Conservation (phyloP, 169 alveolate genomes). For the Plasmodium cynomolgi region DNA sequence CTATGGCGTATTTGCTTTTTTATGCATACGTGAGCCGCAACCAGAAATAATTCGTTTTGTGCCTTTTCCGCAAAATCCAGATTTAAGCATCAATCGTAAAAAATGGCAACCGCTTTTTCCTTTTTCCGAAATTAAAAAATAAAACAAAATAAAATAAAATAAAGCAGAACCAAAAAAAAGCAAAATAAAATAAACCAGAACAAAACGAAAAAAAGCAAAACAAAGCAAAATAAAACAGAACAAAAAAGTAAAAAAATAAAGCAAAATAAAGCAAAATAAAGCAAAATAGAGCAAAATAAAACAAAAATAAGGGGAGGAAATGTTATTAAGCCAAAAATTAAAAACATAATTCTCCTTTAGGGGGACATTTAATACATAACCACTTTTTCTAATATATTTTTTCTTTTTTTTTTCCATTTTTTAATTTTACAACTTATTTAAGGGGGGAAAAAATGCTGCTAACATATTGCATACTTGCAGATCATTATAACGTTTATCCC, state of each 20-base stretch:
- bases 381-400: background rate
- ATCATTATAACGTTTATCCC: background rate
- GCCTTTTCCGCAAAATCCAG: background rate
- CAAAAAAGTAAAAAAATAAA: too few species aligned
- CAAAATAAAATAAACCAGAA: background rate
- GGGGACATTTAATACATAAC: background rate
- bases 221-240: background rate
- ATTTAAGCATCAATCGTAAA: background rate
- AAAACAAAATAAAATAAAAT: background rate
- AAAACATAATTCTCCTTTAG: background rate
- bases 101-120: background rate
- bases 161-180: background rate
- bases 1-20: background rate
- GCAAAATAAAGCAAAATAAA: background rate
- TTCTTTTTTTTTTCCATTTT: background rate
- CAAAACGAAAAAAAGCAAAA: background rate
- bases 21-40: background rate
- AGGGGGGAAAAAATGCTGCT: background rate
- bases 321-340: background rate
- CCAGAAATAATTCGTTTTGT: background rate
- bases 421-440: background rate
- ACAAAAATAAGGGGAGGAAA: background rate
- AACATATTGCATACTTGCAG: background rate
- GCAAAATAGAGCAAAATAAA: background rate
- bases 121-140: background rate